Conservation (phyloP, 2,329 filamentous ascomycete species). For the Colletotrichum cereale region DNA sequence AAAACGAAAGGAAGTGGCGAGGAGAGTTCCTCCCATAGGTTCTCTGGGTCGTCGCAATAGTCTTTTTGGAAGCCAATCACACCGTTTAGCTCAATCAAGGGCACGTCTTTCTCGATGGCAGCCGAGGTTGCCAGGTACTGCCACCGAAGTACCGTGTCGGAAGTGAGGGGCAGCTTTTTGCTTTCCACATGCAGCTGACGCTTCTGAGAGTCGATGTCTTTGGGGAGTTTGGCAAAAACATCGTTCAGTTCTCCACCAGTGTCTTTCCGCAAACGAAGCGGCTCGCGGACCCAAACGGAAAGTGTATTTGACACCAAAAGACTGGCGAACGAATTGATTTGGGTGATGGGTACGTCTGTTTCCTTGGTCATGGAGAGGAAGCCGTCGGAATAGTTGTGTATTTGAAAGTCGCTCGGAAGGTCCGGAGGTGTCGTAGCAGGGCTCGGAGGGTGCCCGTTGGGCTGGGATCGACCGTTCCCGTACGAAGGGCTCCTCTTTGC, state of each 20-base stretch:
- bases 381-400: conserved; percentile 78
- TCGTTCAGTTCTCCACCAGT: conserved; percentile 74
- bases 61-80: conserved; percentile 80
- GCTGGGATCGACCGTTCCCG: conserved; percentile 71
- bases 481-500: conserved; percentile 74
- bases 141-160: conserved; percentile 76
- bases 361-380: conserved; percentile 82
- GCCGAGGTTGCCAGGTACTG: conserved; percentile 69
- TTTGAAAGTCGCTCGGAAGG: conserved; percentile 70
- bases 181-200: conserved; percentile 63
- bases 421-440: conserved; percentile 82
- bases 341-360: conserved; percentile 67
- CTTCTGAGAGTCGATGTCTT: conserved; percentile 58
- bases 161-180: conserved; percentile 58
- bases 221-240: conserved; percentile 72
- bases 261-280: conserved; percentile 75
- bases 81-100: conserved; percentile 80
- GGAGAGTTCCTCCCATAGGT: conserved; percentile 75
- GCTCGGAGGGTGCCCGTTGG: conserved; percentile 73
- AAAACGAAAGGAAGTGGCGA: conserved; percentile 81
- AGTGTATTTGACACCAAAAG: conserved; percentile 81
- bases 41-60: conserved; percentile 75
- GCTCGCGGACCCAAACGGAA: conserved; percentile 82
- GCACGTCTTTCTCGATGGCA: conserved; percentile 68
- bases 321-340: conserved; percentile 83